Evolutionary conservation across 2,329 filamentous ascomycete genomes (phyloP).

Genomic region (Trichoderma koningii): DNA sequence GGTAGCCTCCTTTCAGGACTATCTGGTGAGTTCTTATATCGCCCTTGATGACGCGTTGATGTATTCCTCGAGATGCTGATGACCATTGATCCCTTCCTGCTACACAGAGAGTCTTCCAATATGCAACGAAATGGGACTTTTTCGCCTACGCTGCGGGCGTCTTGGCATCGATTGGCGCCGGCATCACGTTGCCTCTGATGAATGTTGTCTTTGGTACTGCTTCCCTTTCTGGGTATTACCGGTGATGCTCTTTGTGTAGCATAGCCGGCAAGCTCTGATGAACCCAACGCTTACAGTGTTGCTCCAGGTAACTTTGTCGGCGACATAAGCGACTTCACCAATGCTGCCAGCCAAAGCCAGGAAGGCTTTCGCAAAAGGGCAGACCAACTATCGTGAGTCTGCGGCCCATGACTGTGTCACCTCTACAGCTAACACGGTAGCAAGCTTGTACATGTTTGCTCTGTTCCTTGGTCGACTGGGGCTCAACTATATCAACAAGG

Average conservation of each 20-base stretch:
- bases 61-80: background rate
- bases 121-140: constrained; percentile 56
- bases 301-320: constrained; percentile 47
- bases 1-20: constrained; percentile 50
- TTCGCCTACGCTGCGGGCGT: constrained; percentile 50
- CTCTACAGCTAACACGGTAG: background rate
- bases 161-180: constrained; percentile 54
- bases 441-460: constrained; percentile 67
- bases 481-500: constrained; percentile 63
- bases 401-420: background rate
- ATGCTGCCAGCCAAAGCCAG: constrained; percentile 38
- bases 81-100: background rate
- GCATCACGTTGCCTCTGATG: constrained; percentile 60
- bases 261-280: background rate
- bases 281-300: constrained; percentile 8
- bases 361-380: constrained; percentile 46
- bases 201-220: constrained; percentile 58
- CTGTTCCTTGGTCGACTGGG: constrained; percentile 68
- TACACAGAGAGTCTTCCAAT: constrained; percentile 52
- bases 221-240: background rate
- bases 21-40: no score
- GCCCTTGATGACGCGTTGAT: no score
- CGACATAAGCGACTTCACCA: constrained; percentile 47
- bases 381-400: constrained; percentile 49
- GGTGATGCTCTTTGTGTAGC: background rate